Conservation (phyloP, 1,139 yeast species). For the Kluyveromyces sp. region DNA sequence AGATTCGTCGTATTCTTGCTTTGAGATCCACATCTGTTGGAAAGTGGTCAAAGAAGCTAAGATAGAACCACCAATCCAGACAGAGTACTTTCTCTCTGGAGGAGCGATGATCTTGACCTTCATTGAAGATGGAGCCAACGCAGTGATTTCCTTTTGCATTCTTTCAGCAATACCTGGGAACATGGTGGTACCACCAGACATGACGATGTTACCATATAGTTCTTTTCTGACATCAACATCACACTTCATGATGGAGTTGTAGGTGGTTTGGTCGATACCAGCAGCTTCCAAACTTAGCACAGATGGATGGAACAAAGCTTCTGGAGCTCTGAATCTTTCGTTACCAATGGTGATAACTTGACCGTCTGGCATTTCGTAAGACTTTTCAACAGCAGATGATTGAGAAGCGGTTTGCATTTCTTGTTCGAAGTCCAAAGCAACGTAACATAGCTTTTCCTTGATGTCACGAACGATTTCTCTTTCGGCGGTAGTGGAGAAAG, state of each 20-base stretch:
- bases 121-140: slow-evolving; percentile 99
- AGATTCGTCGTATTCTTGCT: slow-evolving; percentile 99
- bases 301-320: slow-evolving; percentile 98
- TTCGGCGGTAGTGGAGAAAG: slow-evolving; percentile 98
- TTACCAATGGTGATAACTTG: slow-evolving; percentile 99
- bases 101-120: slow-evolving; percentile 99
- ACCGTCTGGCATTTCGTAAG: slow-evolving; percentile 99
- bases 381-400: slow-evolving; percentile 96
- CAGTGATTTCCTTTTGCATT: slow-evolving; percentile 99
- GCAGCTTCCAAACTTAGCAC: slow-evolving; percentile 97
- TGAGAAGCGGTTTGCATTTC: slow-evolving; percentile 99
- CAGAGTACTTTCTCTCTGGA: slow-evolving; percentile 99
- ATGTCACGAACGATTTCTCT: slow-evolving; percentile 99
- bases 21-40: slow-evolving; percentile 99
- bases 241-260: slow-evolving; percentile 98
- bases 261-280: slow-evolving; percentile 99
- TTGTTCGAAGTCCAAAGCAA: slow-evolving; percentile 93
- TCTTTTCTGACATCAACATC: slow-evolving; percentile 99
- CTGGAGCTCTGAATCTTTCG: slow-evolving; percentile 99
- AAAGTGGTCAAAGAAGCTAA: slow-evolving; percentile 97
- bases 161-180: slow-evolving; percentile 99
- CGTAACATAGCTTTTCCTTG: slow-evolving; percentile 98
- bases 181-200: slow-evolving; percentile 99
- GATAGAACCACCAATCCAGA: slow-evolving; percentile 99
- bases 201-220: slow-evolving; percentile 97